These are phyloP conservation scores for Dactylellina parvicollis DNA, from an alignment of 2,329 filamentous ascomycete species.

Conservation along the genomic window DNA sequence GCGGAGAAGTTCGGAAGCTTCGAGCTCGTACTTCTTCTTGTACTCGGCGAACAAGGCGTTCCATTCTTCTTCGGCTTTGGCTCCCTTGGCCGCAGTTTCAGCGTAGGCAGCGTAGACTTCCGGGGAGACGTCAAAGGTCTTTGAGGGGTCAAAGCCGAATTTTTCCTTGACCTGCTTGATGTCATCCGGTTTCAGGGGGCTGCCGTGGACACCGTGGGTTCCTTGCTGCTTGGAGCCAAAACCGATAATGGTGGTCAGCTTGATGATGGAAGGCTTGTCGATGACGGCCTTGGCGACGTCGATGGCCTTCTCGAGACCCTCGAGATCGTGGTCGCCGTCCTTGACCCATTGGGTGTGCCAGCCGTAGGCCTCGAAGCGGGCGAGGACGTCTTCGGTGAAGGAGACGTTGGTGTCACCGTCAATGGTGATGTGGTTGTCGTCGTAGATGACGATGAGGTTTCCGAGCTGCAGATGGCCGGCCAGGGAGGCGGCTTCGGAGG, in stretches of 20 bases:
- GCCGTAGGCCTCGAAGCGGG: conserved; percentile 96
- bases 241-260: conserved; percentile 96
- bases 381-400: conserved; percentile 95
- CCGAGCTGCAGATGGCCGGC: conserved; percentile 97
- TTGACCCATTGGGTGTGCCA: conserved; percentile 89
- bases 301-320: conserved; percentile 87
- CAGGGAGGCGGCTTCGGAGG: conserved; percentile 87
- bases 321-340: conserved; percentile 88
- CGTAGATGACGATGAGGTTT: conserved; percentile 96
- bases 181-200: conserved; percentile 93
- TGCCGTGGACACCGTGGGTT: conserved; percentile 94
- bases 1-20: conserved; percentile 82
- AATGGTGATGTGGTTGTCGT: conserved; percentile 97
- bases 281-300: conserved; percentile 84
- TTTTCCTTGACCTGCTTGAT: conserved; percentile 91
- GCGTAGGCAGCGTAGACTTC: conserved; percentile 91
- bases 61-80: conserved; percentile 92
- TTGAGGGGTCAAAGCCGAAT: conserved; percentile 94
- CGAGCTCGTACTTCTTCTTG: conserved; percentile 76
- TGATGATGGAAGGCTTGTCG: conserved; percentile 96
- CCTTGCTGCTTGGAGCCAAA: conserved; percentile 93
- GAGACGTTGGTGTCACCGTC: conserved; percentile 95
- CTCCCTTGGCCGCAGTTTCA: conserved; percentile 85
- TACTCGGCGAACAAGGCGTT: conserved; percentile 93
- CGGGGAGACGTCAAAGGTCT: conserved; percentile 92